These are phyloP conservation scores for Candida nanaspora DNA, from an alignment of 805 yeast genomes.

Conservation along the genomic window DNA sequence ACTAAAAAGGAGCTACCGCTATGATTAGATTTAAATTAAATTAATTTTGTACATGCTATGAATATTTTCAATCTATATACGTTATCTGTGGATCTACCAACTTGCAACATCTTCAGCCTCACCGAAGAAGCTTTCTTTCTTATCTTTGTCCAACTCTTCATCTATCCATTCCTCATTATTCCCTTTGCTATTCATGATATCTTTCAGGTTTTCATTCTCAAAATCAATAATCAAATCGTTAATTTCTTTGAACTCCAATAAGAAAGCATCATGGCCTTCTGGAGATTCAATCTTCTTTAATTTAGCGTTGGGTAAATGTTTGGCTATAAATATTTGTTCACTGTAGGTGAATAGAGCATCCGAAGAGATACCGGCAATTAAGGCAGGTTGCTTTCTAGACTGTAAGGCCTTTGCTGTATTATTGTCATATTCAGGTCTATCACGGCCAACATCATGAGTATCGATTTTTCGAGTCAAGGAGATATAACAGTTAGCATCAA, in stretches of 20 bases:
- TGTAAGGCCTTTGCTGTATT: conserved; percentile 44
- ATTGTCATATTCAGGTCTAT: conserved; percentile 38
- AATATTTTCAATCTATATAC: too few relatives aligned
- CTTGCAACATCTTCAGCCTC: conserved; percentile 95
- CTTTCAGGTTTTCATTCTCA: conserved; percentile 48
- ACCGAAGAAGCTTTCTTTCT: conserved; percentile 72
- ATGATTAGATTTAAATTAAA: too few relatives aligned
- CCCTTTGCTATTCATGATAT: conserved; percentile 48
- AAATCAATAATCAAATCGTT: conserved; percentile 66
- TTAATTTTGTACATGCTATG: too few relatives aligned
- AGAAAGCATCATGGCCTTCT: conserved; percentile 96
- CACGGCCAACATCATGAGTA: conserved; percentile 90
- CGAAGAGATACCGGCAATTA: conserved; percentile 82
- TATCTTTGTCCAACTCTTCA: conserved; percentile 33
- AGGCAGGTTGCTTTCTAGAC: conserved; percentile 63
- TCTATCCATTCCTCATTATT: conserved; percentile 39
- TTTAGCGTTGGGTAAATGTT: conserved; percentile 59
- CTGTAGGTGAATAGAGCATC: conserved; percentile 90
- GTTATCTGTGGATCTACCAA: too few relatives aligned
- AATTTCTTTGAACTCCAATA: conserved; percentile 80
- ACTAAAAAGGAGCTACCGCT: too few relatives aligned
- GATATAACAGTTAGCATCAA: conserved; percentile 95
- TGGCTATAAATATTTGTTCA: conserved; percentile 83
- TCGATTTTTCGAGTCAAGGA: conserved; percentile 90
- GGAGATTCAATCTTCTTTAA: conserved; percentile 77